Evolutionary conservation across 257 asterid genomes (phyloP).

Genomic region (Primulina tabacum): DNA sequence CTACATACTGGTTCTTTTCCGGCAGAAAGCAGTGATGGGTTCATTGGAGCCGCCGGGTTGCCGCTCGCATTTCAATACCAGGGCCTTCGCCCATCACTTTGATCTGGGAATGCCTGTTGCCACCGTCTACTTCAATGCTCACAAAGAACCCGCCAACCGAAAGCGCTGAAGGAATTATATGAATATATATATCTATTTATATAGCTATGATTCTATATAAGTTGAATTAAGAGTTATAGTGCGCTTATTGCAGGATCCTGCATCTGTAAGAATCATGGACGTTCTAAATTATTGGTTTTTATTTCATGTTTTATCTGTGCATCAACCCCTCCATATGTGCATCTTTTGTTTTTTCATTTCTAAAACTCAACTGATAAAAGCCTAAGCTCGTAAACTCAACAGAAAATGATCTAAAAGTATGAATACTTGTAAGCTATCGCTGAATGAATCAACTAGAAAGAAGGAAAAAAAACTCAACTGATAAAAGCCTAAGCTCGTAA

Average conservation of each 20-base stretch:
- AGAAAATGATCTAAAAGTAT: no score
- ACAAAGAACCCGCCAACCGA: conserved; percentile 45
- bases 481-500: no score
- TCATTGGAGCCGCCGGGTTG: conserved; percentile 24
- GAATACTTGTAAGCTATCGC: not conserved
- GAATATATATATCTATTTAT: not conserved
- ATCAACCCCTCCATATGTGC: no score
- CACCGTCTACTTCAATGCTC: conserved; percentile 61
- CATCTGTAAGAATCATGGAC: no score
- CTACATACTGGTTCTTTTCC: conserved; percentile 48
- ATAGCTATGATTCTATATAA: no score
- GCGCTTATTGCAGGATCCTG: not conserved
- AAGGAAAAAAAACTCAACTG: not conserved
- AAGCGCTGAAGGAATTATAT: conserved; percentile 28
- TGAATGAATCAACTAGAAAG: not conserved
- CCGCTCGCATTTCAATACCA: conserved; percentile 47
- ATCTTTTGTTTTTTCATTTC: no score
- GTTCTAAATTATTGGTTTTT: not conserved
- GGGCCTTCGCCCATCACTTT: conserved; percentile 39
- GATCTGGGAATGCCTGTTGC: conserved; percentile 52
- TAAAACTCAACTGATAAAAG: no score
- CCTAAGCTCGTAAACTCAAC: no score
- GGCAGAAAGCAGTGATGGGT: conserved; percentile 28
- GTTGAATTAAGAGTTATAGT: not conserved
- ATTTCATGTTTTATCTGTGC: no score